A percentile compares a stretch with the other conserved stretches of the same genome.
phyloP scores from a whole-genome alignment of 2,329 filamentous ascomycete species.

The Cercospora canescens region DNA sequence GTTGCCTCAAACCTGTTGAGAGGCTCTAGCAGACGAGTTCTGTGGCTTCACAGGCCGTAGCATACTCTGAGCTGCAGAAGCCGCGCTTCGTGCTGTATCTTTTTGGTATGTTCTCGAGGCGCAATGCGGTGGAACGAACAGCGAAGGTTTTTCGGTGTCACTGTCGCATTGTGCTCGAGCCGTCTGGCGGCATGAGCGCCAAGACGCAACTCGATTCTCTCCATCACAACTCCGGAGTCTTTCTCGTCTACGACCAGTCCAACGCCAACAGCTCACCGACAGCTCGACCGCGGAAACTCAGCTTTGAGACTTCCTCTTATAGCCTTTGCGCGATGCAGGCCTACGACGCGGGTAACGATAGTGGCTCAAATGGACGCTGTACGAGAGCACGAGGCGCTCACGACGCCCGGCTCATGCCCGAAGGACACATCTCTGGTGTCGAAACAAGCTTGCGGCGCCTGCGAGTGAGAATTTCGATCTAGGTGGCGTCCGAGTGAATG shows the following conservation, averaged over 20 bases:
- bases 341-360: not conserved
- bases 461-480: not conserved
- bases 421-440: not conserved
- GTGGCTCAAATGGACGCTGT: not conserved
- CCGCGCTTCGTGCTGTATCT: no score
- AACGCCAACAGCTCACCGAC: not conserved
- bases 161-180: not conserved
- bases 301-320: not conserved
- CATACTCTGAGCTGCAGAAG: no score
- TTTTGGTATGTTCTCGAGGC: no score
- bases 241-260: not conserved
- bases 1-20: not conserved
- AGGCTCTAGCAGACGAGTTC: no score
- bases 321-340: not conserved
- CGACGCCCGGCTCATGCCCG: no score
- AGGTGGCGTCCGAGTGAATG: not conserved
- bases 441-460: not conserved
- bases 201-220: not conserved
- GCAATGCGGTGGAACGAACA: no score
- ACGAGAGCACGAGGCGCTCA: no score
- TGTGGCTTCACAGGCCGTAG: no score
- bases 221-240: no score
- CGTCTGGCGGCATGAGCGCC: not conserved
- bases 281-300: not conserved
- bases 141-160: not conserved